Base-by-base conservation (phyloP, 1,139 yeast genomes). In the Geotrichum carabidarum region DNA sequence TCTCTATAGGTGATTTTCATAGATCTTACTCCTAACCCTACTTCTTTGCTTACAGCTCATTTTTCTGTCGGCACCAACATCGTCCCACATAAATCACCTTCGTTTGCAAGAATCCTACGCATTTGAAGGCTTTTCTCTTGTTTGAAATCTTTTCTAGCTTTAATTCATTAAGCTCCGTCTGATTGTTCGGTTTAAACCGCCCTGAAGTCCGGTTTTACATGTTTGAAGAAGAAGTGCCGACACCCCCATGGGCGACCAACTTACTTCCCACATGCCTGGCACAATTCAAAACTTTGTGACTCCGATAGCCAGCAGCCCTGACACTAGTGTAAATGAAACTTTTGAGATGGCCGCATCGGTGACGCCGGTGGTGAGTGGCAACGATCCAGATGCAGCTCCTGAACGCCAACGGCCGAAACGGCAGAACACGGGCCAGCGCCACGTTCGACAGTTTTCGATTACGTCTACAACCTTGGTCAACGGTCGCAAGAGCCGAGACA, bases 391-490 rank as follows among this genome's bases (percentile, higher is more conserved):
- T 40, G 27, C 44, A 8, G 30, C 12, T 9, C 14, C 42, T n/a
- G 44, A 9, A 9, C 36, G 31, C 31, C 18, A 17, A 14, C 14
- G n/a, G 22, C 31, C 36, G 12, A 32, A 44, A 18, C 48, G 48
- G 40, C 38, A 34, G 12, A 31, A 44, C 18, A 44, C 48, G 15
- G 51, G 51, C 22, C 51, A 32, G 14, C 51, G 47, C 51, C 56
- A 53, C 38, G 40, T 37, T 34, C 52, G 56, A 31, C 56, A 53
- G 32, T 46, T 18, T 27, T 48, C 56, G 2, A 48, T 48, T n/a
- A 48, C 56, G 11, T 37, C 56, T 11, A 43, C 46, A 44, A 14
- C 51, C 12, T 27, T 41, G 12, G 47, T 40, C 7, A 42, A 32
- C 14, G 22, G 35, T 17, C 41, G 47, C 5, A 42, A 42, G 17